Evolutionary conservation across 306 rosid species (phyloP), one percentile per base, ranked within the genome.

Genomic region (Purshia tridentata): DNA sequence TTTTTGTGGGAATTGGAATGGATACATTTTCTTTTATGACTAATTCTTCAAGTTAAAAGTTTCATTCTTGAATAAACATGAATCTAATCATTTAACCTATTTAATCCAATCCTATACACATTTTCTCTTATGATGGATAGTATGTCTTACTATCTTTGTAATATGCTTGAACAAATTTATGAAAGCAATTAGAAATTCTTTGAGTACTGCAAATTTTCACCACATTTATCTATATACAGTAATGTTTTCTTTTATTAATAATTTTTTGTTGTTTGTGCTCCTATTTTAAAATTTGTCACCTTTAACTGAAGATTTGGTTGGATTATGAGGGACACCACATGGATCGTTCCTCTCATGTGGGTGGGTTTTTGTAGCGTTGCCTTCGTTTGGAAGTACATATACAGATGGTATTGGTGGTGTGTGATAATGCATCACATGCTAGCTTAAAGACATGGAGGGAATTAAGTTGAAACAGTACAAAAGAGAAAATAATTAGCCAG

Each of bases 271-370:
- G 3, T 55, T 19, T 19, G 9, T 11, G 41, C 8, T 68, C 35
- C 40, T 6, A n/a, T 22, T 19, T 1, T n/a, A n/a, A n/a, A n/a
- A 2, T 41, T 6, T 15, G 11, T 46, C 10, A 69, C 35, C 37
- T 16, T 40, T 18, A 65, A 72, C 65, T 20, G 14, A 57, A 59
- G 72, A 85, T 75, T 66, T 70, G 69, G 78, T 82, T 69, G 86
- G 85, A 75, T 71, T 49, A 71, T 51, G 61, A 60, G 77, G 85
- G 75, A 80, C 89, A 80, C 69, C 54, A 80, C 66, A 77, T 63
- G 23, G 60, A n/a, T n/a, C n/a, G 81, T 3, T 29, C 35, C 35
- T 29, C 35, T 29, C 35, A 29, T 29, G 35, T 29, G 35, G 35
- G 35, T 2, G 35, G 35, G 66, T 51, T 59, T 73, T 73, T 78